phyloP scores from a whole-genome alignment of 192 early-diverging fungal species.

The Podila horticola region DNA sequence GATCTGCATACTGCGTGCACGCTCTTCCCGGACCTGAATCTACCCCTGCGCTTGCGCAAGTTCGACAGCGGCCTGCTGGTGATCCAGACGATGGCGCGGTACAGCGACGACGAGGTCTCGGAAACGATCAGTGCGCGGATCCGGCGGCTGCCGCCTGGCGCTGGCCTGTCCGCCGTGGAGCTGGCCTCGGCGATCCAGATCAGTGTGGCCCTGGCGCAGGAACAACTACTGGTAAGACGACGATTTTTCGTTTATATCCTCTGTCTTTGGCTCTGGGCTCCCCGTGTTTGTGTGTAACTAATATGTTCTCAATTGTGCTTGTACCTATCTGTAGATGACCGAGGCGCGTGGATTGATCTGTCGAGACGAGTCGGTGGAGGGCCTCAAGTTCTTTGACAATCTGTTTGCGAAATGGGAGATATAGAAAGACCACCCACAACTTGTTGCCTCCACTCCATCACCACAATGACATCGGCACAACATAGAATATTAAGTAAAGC shows the following conservation, averaged over 20 bases:
- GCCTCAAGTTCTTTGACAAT: slow-evolving; percentile 87
- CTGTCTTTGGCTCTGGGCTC: not conserved
- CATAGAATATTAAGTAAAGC: not conserved
- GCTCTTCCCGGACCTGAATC: slow-evolving; percentile 70
- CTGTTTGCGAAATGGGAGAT: slow-evolving; percentile 50
- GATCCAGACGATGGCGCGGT: slow-evolving; percentile 66
- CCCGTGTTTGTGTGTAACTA: not conserved
- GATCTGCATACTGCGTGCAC: slow-evolving; percentile 86
- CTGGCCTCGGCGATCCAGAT: slow-evolving; percentile 70
- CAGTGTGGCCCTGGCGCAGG: slow-evolving; percentile 69
- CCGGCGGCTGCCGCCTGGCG: slow-evolving; percentile 25
- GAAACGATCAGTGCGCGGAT: slow-evolving; percentile 58
- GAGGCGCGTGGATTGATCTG: slow-evolving; percentile 85
- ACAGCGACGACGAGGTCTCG: slow-evolving; percentile 75
- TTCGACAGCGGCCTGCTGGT: slow-evolving; percentile 86
- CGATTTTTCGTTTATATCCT: not conserved
- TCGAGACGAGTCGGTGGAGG: slow-evolving; percentile 88
- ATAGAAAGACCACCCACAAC: not conserved
- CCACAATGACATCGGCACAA: too few relatives aligned
- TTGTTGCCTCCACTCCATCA: too few relatives aligned
- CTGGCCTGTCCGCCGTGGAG: slow-evolving; percentile 75
- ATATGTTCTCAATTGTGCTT: slow-evolving; percentile 2
- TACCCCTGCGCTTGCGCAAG: slow-evolving; percentile 80
- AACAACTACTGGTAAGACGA: slow-evolving; percentile 73
- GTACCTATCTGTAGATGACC: slow-evolving; percentile 60